These are phyloP conservation scores for Colletotrichum caudatum DNA, from an alignment of 2,329 filamentous ascomycete genomes.

Conservation along the genomic window DNA sequence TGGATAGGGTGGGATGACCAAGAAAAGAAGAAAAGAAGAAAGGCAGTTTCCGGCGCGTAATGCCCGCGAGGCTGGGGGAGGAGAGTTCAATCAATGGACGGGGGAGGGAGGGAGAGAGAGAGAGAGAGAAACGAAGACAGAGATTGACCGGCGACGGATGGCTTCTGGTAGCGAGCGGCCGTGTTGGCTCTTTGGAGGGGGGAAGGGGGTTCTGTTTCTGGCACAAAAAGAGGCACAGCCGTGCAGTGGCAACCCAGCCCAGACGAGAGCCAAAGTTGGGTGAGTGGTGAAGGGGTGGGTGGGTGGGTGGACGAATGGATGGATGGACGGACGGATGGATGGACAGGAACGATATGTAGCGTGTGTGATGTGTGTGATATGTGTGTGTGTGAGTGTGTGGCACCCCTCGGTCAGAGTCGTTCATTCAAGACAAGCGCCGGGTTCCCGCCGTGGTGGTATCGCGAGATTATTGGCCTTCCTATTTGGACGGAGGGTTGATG, in stretches of 20 bases:
- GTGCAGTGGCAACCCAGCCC: slow-evolving; percentile 4
- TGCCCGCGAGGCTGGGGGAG: slow-evolving; percentile 5
- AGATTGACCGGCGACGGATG: slow-evolving; percentile 27
- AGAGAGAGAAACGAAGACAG: background rate
- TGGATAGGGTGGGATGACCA: background rate
- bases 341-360: slow-evolving; percentile 13
- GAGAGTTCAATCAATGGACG: slow-evolving; percentile 11
- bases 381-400: slow-evolving; percentile 19
- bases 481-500: slow-evolving; percentile 35
- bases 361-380: background rate
- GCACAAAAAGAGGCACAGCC: background rate
- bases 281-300: background rate
- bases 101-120: background rate
- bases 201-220: too few species aligned
- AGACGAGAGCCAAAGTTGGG: slow-evolving; percentile 12
- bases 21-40: background rate
- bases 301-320: background rate
- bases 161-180: slow-evolving; percentile 6
- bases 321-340: slow-evolving; percentile 13
- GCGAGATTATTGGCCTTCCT: slow-evolving; percentile 43
- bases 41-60: slow-evolving; percentile 12
- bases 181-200: background rate
- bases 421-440: slow-evolving; percentile 39
- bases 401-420: slow-evolving; percentile 33
- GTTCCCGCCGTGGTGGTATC: slow-evolving; percentile 40